Percentiles rank a stretch among this genome's conserved stretches.
Evolutionary conservation across 164 flowering plant genomes (phyloP).

Genomic region (Sextonia rubra): DNA sequence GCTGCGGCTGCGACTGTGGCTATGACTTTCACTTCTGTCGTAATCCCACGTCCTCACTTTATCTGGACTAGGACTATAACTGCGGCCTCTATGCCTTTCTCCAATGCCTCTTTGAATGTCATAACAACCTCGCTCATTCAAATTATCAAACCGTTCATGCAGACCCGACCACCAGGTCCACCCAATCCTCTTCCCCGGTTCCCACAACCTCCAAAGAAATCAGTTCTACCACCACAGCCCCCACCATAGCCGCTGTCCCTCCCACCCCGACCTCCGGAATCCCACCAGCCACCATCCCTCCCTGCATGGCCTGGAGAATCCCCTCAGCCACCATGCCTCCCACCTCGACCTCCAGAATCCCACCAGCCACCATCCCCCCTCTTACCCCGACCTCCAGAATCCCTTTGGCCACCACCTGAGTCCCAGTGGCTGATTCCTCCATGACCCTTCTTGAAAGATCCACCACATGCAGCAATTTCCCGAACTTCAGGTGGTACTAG

Average conservation of each 20-base stretch:
- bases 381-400: constrained; percentile 34
- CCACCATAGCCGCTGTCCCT: constrained; percentile 24
- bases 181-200: constrained; percentile 52
- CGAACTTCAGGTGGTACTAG: constrained; percentile 74
- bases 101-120: constrained; percentile 46
- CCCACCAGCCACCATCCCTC: constrained; percentile 32
- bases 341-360: constrained; percentile 41
- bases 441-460: constrained; percentile 33
- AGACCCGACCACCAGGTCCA: constrained; percentile 52
- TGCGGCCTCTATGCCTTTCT: constrained; percentile 56
- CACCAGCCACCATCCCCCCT: constrained; percentile 34
- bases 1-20: constrained; percentile 27
- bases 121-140: constrained; percentile 58
- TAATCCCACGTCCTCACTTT: constrained; percentile 55
- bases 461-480: constrained; percentile 66
- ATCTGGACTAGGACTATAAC: constrained; percentile 56
- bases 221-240: constrained; percentile 36
- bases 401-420: constrained; percentile 37
- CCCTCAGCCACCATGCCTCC: constrained; percentile 21
- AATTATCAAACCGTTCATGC: constrained; percentile 32
- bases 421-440: constrained; percentile 43
- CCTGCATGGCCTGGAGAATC: constrained; percentile 36
- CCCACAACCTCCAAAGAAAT: constrained; percentile 47
- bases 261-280: constrained; percentile 40
- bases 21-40: constrained; percentile 32